These are phyloP conservation scores for Neocucurbitaria cava DNA, from an alignment of 2,329 filamentous ascomycete genomes.

Conservation along the genomic window DNA sequence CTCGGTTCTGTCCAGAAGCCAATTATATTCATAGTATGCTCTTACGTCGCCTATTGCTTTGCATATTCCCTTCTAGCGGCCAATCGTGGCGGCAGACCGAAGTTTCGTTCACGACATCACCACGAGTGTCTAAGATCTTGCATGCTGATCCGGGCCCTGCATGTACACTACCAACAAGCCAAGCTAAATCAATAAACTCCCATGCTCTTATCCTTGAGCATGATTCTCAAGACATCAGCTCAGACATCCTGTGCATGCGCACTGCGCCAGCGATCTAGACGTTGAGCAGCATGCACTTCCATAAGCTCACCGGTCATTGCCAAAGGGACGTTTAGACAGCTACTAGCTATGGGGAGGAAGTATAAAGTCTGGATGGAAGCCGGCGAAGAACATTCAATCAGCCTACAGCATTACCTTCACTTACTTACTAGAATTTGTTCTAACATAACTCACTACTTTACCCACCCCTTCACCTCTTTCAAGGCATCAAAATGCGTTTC, in stretches of 20 bases:
- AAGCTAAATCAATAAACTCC: too few species aligned
- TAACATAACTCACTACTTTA: neutral
- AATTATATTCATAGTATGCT: too few species aligned
- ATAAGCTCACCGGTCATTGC: neutral
- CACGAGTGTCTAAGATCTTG: too few species aligned
- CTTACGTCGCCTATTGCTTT: too few species aligned
- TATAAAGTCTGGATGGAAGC: conserved; percentile 5
- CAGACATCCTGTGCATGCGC: neutral
- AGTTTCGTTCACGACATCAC: too few species aligned
- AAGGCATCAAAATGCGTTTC: conserved; percentile 11
- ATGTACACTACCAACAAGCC: too few species aligned
- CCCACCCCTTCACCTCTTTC: neutral
- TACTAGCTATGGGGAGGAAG: neutral
- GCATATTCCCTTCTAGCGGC: too few species aligned
- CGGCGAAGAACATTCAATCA: neutral
- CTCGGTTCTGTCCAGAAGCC: too few species aligned
- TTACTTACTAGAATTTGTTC: conserved; percentile 1
- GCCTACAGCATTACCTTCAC: conserved; percentile 3
- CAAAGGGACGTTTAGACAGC: neutral
- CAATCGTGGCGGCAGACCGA: too few species aligned
- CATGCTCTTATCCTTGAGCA: too few species aligned
- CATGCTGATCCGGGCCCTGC: too few species aligned
- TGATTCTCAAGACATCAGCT: neutral
- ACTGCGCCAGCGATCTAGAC: neutral
- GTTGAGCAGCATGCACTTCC: too few species aligned